Evolutionary conservation across 2,329 filamentous ascomycete species (phyloP).

Genomic region (Helotiales sp.): DNA sequence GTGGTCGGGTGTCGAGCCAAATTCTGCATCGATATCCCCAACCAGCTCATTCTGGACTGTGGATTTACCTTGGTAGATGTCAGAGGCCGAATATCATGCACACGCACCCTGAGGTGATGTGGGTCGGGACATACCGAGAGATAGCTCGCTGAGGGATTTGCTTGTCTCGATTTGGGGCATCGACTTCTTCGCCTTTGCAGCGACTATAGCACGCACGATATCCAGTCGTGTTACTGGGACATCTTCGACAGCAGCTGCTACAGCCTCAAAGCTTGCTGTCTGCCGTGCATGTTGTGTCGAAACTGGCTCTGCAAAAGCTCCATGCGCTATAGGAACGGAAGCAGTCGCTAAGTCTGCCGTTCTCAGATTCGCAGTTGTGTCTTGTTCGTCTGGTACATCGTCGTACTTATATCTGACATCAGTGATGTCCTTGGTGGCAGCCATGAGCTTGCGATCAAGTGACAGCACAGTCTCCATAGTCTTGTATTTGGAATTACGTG

Average conservation of each 20-base stretch:
- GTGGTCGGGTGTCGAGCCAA: slow-evolving; percentile 93
- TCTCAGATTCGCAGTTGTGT: slow-evolving; percentile 50
- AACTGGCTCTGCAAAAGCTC: slow-evolving; percentile 51
- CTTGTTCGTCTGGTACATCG: slow-evolving; percentile 91
- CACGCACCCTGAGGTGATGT: background rate
- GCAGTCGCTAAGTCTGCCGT: slow-evolving; percentile 43
- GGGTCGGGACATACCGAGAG: slow-evolving; percentile 71
- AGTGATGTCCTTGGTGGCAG: slow-evolving; percentile 99
- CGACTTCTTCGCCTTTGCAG: slow-evolving; percentile 97
- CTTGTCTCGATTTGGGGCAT: slow-evolving; percentile 83
- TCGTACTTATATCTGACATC: slow-evolving; percentile 99
- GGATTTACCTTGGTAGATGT: slow-evolving; percentile 77
- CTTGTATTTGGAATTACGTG: slow-evolving; percentile 95
- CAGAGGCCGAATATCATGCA: too few species aligned
- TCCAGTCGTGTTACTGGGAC: too few species aligned
- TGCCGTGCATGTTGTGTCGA: slow-evolving; percentile 76
- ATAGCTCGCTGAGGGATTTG: slow-evolving; percentile 98
- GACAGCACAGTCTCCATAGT: slow-evolving; percentile 97
- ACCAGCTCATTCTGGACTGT: slow-evolving; percentile 97
- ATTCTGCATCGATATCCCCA: slow-evolving; percentile 93
- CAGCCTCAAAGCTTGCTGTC: slow-evolving; percentile 82
- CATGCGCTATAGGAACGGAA: slow-evolving; percentile 47
- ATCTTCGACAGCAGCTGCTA: slow-evolving; percentile 80
- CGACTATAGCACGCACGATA: slow-evolving; percentile 83
- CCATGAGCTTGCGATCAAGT: slow-evolving; percentile 93